Evolutionary conservation across 2,329 filamentous ascomycete genomes (phyloP).

Genomic region (Colletotrichum cereale): DNA sequence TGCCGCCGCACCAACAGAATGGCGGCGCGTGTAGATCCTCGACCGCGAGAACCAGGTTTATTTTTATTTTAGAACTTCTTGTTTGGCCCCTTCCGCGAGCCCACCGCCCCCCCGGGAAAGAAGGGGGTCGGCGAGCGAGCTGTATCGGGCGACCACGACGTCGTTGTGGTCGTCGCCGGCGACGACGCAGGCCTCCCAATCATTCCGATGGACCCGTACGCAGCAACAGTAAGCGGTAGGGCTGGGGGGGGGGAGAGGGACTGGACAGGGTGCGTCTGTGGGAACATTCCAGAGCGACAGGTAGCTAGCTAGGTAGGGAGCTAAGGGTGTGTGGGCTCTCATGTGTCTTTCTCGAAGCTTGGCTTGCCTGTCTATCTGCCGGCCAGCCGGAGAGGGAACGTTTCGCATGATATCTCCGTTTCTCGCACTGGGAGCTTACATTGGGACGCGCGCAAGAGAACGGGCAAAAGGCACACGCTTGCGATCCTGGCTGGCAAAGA

Average conservation of each 20-base stretch:
- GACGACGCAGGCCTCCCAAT: background rate
- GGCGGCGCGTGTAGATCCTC: background rate
- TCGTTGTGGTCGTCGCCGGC: background rate
- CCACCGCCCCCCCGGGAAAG: background rate
- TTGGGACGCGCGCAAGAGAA: background rate
- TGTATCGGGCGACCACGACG: conserved; percentile 13
- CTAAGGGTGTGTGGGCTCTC: background rate
- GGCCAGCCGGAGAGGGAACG: background rate
- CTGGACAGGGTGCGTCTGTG: background rate
- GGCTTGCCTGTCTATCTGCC: background rate
- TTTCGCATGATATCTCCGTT: conserved; percentile 14
- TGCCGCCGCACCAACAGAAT: background rate
- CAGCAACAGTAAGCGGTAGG: conserved; percentile 21
- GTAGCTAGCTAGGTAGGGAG: background rate
- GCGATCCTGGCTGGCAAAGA: conserved; percentile 29
- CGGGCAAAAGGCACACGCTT: conserved; percentile 12
- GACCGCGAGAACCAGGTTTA: background rate
- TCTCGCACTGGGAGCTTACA: background rate
- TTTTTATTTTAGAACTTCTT: background rate
- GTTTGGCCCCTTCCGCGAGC: background rate
- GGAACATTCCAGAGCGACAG: background rate
- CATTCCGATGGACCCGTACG: conserved; percentile 7
- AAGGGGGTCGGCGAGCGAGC: background rate
- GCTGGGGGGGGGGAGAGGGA: conserved; percentile 2
- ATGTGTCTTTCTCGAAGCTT: conserved; percentile 2